Evolutionary conservation across 2,329 filamentous ascomycete species (phyloP), one percentile per base, ranked within the genome.

Genomic region (Cryphonectria carpinicola): DNA sequence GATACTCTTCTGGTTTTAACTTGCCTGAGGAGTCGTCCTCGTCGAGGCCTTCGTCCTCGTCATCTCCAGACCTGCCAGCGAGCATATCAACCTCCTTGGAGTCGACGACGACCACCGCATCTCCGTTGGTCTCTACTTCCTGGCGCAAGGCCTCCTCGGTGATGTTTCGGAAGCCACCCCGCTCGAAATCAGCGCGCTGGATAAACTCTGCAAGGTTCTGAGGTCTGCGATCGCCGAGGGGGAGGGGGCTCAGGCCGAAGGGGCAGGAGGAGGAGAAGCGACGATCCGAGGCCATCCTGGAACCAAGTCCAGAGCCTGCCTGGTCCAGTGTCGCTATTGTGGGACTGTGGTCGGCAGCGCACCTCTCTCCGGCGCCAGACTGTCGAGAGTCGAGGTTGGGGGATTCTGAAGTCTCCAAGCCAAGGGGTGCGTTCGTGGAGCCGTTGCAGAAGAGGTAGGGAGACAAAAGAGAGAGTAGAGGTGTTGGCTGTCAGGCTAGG

Each of bases 121-220:
- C 78, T 71, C 73, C 83, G 81, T 84, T 79, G 58, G 83, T 77
- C 81, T 84, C 80, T 58, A 84, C 77, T 76, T 96, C 91, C 49
- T 90, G 87, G 65, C 86, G 87, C 52, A 98, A 83, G 60, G 89
- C 87, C 66, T 89, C 86, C 79, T 97, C 93, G 65, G 90, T 93
- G 74, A 98, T 85, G 75, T 90, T 86, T 71, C 93, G 91, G 78
- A 98, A 97, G 35, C 93, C 93, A 19, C 93, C 93, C 72, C 92
- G 90, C 76, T 97, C 90, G 60, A 84, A 81, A 75, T 94, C 92
- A 77, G 97, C 91, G 74, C 95, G 93, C 70, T 87, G 84, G 75
- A 98, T 94, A 75, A 95, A 91, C 63, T 92, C 87, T 70, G 88
- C 85, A n/a, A 98, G 84, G 63, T 85, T 87, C 77, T 87, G 88